Base-by-base conservation (phyloP, 257 asterid species). In the Avicennia marina region DNA sequence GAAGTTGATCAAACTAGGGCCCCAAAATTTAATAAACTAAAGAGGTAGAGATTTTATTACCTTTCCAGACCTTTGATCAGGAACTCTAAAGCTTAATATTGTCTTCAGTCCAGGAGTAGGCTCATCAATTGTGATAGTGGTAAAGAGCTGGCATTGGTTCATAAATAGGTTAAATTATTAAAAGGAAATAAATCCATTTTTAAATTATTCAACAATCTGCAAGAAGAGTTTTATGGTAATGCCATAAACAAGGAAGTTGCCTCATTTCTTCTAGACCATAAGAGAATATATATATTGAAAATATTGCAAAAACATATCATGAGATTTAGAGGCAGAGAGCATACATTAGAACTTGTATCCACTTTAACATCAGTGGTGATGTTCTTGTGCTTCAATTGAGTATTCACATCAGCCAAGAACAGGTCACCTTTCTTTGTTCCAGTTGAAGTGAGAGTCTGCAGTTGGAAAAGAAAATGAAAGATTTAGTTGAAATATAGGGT, bases 11-110 rank as follows among this genome's bases (percentile, higher is more conserved):
- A 44, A 33, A 25, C n/a, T 11, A n/a, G n/a, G 19, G 4, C 9
- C 22, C 1, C 15, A 29, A 26, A 45, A 48, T n/a, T 39, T 46
- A 48, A 15, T 17, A 43, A 18, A 38, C 22, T 38, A 15, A 39
- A 54, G 32, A 49, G 36, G 29, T 54, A 9, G 24, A 48, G 49
- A 34, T 41, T 36, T 16, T 53, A 59, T 61, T 64, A 75, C 87
- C 87, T 79, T 83, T 58, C 85, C 87, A 70, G 83, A 83, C 62
- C 83, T 77, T 59, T 83, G 87, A 58, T 83, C 91, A 36, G 85
- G 85, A 68, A 77, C 81, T 56, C 38, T 75, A 15, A 69, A 75
- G 69, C 77, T 80, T 0, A 83, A 64, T 52, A 83, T 77, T 24
- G 87, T 61, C 72, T 80, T 83, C 83, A 77, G 42, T 31, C 91